phyloP scores from a whole-genome alignment of 1,139 yeast genomes.

The Protomyces macrosporus region DNA sequence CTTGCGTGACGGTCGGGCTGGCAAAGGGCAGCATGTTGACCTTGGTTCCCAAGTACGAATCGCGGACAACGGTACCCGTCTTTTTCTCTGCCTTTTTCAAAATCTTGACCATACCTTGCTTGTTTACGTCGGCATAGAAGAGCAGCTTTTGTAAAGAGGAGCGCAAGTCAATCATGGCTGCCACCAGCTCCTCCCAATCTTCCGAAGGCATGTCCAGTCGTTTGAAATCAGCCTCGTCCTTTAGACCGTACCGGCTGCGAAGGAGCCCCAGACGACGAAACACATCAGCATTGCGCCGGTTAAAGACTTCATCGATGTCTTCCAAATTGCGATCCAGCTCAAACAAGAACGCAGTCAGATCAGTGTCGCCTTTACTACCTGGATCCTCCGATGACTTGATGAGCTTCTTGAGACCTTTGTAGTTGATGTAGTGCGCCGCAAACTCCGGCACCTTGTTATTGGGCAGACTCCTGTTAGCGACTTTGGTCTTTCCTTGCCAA shows the following conservation, averaged over 20 bases:
- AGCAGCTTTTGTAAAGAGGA: constrained; percentile 73
- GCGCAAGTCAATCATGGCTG: constrained; percentile 69
- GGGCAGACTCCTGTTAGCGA: neutral
- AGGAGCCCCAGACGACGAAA: constrained; percentile 55
- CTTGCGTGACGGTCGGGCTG: constrained; percentile 51
- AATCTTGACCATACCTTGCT: constrained; percentile 83
- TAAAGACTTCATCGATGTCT: constrained; percentile 72
- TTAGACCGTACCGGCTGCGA: constrained; percentile 37
- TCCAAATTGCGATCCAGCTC: constrained; percentile 78
- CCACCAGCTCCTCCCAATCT: constrained; percentile 53
- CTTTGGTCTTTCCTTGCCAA: neutral
- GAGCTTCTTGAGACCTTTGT: constrained; percentile 74
- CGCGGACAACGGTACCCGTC: constrained; percentile 63
- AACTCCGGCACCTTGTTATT: constrained; percentile 23
- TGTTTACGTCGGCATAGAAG: constrained; percentile 82
- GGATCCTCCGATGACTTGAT: constrained; percentile 43
- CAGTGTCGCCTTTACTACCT: constrained; percentile 31
- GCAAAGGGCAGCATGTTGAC: constrained; percentile 75
- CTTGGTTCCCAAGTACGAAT: constrained; percentile 61
- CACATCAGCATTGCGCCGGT: constrained; percentile 66
- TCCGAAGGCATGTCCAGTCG: constrained; percentile 31
- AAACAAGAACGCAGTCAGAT: constrained; percentile 55
- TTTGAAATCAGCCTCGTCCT: constrained; percentile 24
- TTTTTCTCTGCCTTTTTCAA: constrained; percentile 87
- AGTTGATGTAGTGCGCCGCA: constrained; percentile 63